Evolutionary conservation across 2,329 filamentous ascomycete genomes (phyloP).

Genomic region (Penicillium freii): DNA sequence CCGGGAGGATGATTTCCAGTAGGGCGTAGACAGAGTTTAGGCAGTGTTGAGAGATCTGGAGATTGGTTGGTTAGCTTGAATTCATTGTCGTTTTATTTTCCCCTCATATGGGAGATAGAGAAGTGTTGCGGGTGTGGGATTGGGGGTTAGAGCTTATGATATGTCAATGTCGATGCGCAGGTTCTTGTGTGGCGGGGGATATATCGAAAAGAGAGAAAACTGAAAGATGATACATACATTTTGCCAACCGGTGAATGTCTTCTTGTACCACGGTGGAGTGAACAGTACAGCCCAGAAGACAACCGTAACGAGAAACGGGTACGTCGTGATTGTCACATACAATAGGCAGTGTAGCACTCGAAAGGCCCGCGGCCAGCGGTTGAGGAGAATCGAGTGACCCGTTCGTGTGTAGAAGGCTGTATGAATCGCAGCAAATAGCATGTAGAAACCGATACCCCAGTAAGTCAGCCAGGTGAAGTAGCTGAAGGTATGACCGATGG

Average conservation of each 20-base stretch:
- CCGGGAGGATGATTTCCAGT: conserved; percentile 69
- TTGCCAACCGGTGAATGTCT: conserved; percentile 55
- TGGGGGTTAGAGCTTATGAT: background rate
- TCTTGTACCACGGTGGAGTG: conserved; percentile 51
- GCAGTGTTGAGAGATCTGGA: conserved; percentile 66
- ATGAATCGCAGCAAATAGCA: conserved; percentile 65
- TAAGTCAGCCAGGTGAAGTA: conserved; percentile 81
- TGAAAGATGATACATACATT: conserved; percentile 38
- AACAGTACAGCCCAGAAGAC: conserved; percentile 69
- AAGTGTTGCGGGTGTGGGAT: background rate
- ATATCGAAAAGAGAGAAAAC: background rate
- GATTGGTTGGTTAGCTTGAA: background rate
- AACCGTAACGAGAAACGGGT: conserved; percentile 67
- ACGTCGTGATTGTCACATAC: conserved; percentile 63
- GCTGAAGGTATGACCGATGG: conserved; percentile 62
- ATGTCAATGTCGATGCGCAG: background rate
- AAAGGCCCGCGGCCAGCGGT: conserved; percentile 59
- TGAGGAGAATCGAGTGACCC: conserved; percentile 55
- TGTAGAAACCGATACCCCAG: conserved; percentile 82
- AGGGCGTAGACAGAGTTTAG: conserved; percentile 72
- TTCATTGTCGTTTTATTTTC: too few relatives aligned
- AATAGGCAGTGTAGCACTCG: conserved; percentile 64
- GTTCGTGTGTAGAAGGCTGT: conserved; percentile 63
- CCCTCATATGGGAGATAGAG: too few relatives aligned
- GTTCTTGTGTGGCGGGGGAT: background rate